These are phyloP conservation scores for Flaveria linearis DNA, from an alignment of 129 eudicot species.

Conservation along the genomic window DNA sequence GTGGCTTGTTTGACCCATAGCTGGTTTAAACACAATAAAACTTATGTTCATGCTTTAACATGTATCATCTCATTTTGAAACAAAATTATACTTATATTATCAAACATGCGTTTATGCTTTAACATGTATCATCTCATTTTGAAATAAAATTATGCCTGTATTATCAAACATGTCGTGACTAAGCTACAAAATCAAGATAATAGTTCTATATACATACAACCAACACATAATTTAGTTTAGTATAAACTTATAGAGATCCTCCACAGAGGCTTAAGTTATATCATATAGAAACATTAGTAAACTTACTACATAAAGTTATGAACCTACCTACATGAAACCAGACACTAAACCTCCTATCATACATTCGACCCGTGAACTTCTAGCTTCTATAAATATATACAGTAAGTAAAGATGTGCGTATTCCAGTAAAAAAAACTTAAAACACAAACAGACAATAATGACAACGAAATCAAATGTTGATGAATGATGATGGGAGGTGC, in stretches of 20 bases:
- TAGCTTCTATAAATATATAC: constrained; percentile 27
- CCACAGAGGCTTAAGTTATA: neutral
- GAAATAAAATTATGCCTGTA: no score
- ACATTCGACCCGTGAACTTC: neutral
- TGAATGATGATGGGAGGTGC: neutral
- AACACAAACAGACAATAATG: neutral
- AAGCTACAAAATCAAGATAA: neutral
- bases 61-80: no score
- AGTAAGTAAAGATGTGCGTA: constrained; percentile 9
- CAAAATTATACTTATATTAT: no score
- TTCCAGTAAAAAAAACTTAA: neutral
- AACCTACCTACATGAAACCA: no score
- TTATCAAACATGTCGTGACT: neutral
- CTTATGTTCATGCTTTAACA: no score
- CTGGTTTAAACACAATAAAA: no score
- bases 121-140: no score
- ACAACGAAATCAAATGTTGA: neutral
- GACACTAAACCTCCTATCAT: neutral
- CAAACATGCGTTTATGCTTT: no score
- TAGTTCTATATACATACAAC: neutral
- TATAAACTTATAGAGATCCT: neutral
- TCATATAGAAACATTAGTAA: neutral
- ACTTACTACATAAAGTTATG: neutral
- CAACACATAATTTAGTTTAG: neutral
- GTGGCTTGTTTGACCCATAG: no score